Evolutionary conservation across 106 monocot species (phyloP).

Genomic region (Vanilla planifolia): DNA sequence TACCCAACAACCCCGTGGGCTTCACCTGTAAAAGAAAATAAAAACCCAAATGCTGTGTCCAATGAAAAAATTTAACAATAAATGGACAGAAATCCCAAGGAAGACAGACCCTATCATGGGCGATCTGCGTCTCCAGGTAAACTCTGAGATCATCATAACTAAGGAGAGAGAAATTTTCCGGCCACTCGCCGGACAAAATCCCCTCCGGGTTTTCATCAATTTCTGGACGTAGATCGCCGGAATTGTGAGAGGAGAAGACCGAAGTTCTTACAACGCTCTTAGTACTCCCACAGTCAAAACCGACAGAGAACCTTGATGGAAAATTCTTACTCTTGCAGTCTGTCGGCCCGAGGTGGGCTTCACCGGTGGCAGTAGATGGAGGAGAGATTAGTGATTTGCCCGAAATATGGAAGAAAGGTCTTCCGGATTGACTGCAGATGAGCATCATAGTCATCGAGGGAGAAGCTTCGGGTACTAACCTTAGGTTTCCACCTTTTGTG

Average conservation of each 20-base stretch:
- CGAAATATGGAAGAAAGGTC: no score
- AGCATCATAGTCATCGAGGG: no score
- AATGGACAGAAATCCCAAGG: neutral
- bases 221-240: constrained; percentile 20
- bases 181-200: constrained; percentile 89
- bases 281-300: neutral
- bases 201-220: constrained; percentile 80
- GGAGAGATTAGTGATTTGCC: neutral
- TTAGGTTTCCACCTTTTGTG: no score
- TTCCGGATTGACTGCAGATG: no score
- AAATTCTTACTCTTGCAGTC: neutral
- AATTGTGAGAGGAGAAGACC: neutral
- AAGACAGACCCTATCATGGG: constrained; percentile 24
- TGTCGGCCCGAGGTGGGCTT: no score
- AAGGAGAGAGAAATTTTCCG: constrained; percentile 73
- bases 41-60: neutral
- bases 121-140: constrained; percentile 64
- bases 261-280: neutral
- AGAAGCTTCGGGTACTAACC: no score
- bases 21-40: constrained; percentile 17
- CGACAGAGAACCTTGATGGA: neutral
- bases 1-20: constrained; percentile 36
- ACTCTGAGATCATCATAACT: constrained; percentile 71
- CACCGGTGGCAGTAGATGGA: neutral
- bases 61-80: neutral